Evolutionary conservation across 2,329 filamentous ascomycete genomes (phyloP), one percentile per base, ranked within the genome.

Genomic region (Penicillium sp.): DNA sequence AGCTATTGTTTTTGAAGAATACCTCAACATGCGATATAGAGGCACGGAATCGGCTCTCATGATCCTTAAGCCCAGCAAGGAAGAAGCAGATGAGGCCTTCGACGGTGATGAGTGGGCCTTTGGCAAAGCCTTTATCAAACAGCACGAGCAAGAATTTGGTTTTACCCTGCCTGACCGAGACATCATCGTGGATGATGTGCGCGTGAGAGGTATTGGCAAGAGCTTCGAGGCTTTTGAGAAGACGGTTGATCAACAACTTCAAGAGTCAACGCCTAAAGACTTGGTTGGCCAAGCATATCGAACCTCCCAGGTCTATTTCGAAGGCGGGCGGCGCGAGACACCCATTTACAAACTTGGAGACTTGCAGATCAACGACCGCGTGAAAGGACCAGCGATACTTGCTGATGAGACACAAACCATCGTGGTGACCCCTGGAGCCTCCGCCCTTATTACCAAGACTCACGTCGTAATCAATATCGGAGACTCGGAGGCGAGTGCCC

Each of bases 101-200:
- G 80, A 75, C 24, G 87, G 86, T 6, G 85, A 90, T 55, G 84
- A 88, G 9, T 96, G 90, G 90, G 89, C 88, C 1, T 97, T 93
- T 75, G 91, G 89, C 2, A 85, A 88, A 64, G 92, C 91, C 0
- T 97, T 98, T 69, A 81, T 96, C 35, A 87, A 87, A 67, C 91
- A 96, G 66, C 93, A 97, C 71, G 88, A 92, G 54, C 92, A 95
- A 70, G 93, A 97, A 71, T 97, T 97, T 70, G 92, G 92, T 0
- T 97, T 97, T 70, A 96, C 90, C 0, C 80, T 97, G 2, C 87
- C 87, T 24, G 90, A 96, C 59, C 83, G 92, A 56, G 91, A 96
- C 66, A 91, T 96, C 55, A 92, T 96, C 47, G 83, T 97, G 7
- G 93, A 96, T 62, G 93, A 96, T 73, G 90, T 96, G 3, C 87